Conservation (phyloP, 176 grass and related monocot species). For the Cenchrus americanus region DNA sequence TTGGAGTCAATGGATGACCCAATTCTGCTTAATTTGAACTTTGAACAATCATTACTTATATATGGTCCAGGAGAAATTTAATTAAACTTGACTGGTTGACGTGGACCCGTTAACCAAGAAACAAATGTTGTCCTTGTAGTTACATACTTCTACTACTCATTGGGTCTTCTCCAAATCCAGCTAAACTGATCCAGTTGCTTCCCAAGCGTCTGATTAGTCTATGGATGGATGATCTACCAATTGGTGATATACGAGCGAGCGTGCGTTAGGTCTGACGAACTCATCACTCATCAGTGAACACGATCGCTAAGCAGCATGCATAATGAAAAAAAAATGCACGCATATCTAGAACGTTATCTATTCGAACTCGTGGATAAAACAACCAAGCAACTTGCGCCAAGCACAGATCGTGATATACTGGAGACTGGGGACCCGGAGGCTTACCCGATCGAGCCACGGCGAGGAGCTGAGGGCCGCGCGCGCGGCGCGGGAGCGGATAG, state of each 20-base stretch:
- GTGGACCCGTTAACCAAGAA: not conserved
- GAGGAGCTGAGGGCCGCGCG: not conserved
- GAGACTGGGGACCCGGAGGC: not conserved
- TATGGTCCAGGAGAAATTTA: conserved; percentile 7
- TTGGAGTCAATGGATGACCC: conserved; percentile 22
- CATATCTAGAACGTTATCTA: too few species aligned
- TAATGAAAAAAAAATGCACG: too few species aligned
- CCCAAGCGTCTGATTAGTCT: not conserved
- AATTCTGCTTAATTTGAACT: not conserved
- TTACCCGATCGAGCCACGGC: not conserved
- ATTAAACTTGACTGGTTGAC: not conserved
- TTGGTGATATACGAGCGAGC: not conserved
- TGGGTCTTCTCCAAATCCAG: not conserved
- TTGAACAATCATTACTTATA: not conserved
- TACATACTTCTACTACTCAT: too few species aligned
- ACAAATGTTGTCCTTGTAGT: not conserved
- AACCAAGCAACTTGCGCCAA: not conserved
- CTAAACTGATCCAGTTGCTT: not conserved
- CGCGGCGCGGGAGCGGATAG: not conserved
- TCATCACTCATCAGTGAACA: not conserved
- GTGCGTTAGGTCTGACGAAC: not conserved
- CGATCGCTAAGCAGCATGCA: not conserved
- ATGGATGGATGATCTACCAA: not conserved
- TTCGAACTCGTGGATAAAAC: not conserved
- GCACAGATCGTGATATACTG: not conserved